phyloP scores from a whole-genome alignment of 305 asterid genomes.

The Salvia sclarea region DNA sequence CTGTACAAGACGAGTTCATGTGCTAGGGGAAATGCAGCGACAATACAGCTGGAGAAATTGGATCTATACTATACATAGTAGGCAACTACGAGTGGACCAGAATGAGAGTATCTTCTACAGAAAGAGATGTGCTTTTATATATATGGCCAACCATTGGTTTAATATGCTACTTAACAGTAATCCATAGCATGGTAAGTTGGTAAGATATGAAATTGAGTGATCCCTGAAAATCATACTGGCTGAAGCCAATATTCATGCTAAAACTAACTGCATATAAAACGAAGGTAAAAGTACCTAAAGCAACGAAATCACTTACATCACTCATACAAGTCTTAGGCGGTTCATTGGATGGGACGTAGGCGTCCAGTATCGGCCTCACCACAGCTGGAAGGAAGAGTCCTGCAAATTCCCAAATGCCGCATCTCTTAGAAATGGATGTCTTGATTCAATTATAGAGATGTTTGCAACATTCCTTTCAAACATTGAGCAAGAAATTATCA shows the following conservation, averaged over 20 bases:
- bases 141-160: background rate
- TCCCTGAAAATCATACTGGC: background rate
- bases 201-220: background rate
- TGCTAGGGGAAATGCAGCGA: background rate
- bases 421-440: slow-evolving; percentile 20
- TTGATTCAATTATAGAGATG: background rate
- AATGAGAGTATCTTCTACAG: background rate
- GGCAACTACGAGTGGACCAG: background rate
- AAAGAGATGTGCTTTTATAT: background rate
- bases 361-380: slow-evolving; percentile 88
- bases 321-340: slow-evolving; percentile 63
- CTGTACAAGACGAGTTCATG: background rate
- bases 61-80: background rate
- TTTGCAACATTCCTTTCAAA: background rate
- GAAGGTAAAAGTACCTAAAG: background rate
- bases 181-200: background rate
- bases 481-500: slow-evolving; percentile 1
- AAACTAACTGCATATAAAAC: background rate
- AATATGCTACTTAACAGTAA: background rate
- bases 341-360: slow-evolving; percentile 66
- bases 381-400: slow-evolving; percentile 96
- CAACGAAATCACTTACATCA: slow-evolving; percentile 56
- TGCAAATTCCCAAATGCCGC: slow-evolving; percentile 38
- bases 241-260: background rate
- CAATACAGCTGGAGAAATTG: background rate